Evolutionary conservation across 495 filamentous ascomycete genomes (phyloP).

Genomic region (Immersiella caudata): DNA sequence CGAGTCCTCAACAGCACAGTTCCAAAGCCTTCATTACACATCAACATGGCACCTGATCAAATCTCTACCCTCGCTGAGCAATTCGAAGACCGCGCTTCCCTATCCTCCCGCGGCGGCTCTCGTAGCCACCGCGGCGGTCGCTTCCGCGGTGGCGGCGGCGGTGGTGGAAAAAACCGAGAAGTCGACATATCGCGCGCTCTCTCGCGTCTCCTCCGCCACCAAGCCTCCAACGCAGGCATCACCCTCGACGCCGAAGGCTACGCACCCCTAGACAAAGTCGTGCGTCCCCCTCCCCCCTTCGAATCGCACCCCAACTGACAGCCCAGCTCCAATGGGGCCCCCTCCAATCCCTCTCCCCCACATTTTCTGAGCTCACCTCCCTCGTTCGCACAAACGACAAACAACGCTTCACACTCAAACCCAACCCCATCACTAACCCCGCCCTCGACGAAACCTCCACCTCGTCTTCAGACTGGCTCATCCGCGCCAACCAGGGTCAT

Average conservation of each 20-base stretch:
- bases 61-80: slow-evolving; percentile 3
- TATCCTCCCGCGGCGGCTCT: slow-evolving; percentile 7
- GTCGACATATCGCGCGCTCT: slow-evolving; percentile 79
- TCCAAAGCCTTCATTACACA: background rate
- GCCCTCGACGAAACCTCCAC: slow-evolving; percentile 34
- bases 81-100: background rate
- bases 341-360: slow-evolving; percentile 67
- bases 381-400: slow-evolving; percentile 81
- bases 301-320: background rate
- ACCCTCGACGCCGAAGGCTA: slow-evolving; percentile 77
- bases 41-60: slow-evolving; percentile 2
- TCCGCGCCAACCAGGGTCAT: slow-evolving; percentile 95
- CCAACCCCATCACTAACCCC: slow-evolving; percentile 37
- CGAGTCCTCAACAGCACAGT: background rate
- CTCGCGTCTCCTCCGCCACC: slow-evolving; percentile 78
- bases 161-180: slow-evolving; percentile 51
- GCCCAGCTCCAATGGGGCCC: slow-evolving; percentile 68
- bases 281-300: slow-evolving; percentile 49
- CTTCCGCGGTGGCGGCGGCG: slow-evolving; percentile 26
- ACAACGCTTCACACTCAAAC: slow-evolving; percentile 74
- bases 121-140: slow-evolving; percentile 10
- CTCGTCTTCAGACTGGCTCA: slow-evolving; percentile 71
- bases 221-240: slow-evolving; percentile 76
- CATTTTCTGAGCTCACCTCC: slow-evolving; percentile 71
- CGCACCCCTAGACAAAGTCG: slow-evolving; percentile 74